Percentiles rank a stretch among this genome's conserved stretches.
phyloP scores from a whole-genome alignment of 2,329 filamentous ascomycete species.

The Hortaea werneckii region DNA sequence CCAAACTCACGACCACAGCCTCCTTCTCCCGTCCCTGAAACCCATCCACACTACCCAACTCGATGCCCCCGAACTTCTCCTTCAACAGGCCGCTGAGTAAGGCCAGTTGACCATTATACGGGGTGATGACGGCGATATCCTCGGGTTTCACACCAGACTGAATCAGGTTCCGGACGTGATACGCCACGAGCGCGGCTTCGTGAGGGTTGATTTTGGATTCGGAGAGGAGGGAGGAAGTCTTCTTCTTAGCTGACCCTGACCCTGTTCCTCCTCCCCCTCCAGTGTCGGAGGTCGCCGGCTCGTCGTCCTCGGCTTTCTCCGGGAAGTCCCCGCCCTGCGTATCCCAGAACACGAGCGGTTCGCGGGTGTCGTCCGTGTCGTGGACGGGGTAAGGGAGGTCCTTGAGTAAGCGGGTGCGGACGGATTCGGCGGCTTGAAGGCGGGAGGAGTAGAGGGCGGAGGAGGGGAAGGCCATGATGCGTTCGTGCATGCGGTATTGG shows the following conservation, averaged over 20 bases:
- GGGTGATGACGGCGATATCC: conserved; percentile 88
- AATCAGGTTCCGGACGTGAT: conserved; percentile 69
- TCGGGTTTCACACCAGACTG: conserved; percentile 66
- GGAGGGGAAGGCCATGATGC: conserved; percentile 91
- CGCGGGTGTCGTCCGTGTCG: conserved; percentile 74
- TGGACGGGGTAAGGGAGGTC: conserved; percentile 68
- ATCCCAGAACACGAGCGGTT: conserved; percentile 87
- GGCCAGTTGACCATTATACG: conserved; percentile 89
- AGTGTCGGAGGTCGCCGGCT: too few relatives aligned
- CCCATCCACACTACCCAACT: conserved; percentile 92
- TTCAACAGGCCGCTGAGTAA: conserved; percentile 67
- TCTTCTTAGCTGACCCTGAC: conserved; percentile 23
- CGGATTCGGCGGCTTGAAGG: conserved; percentile 69
- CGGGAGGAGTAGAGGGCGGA: conserved; percentile 75
- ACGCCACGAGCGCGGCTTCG: conserved; percentile 70
- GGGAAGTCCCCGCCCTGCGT: conserved; percentile 77
- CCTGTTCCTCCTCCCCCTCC: too few relatives aligned
- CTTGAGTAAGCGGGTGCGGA: conserved; percentile 63
- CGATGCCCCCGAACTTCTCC: conserved; percentile 70
- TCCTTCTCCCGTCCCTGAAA: conserved; percentile 98
- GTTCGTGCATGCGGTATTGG: conserved; percentile 96
- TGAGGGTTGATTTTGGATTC: conserved; percentile 88
- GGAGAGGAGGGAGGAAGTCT: conserved; percentile 36
- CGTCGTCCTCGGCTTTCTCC: conserved; percentile 69
- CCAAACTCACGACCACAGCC: conserved; percentile 84